A percentile compares a stretch with the other conserved stretches of the same genome.
Evolutionary conservation across 2,329 filamentous ascomycete genomes (phyloP).

Genomic region (Fusarium transvaalense): DNA sequence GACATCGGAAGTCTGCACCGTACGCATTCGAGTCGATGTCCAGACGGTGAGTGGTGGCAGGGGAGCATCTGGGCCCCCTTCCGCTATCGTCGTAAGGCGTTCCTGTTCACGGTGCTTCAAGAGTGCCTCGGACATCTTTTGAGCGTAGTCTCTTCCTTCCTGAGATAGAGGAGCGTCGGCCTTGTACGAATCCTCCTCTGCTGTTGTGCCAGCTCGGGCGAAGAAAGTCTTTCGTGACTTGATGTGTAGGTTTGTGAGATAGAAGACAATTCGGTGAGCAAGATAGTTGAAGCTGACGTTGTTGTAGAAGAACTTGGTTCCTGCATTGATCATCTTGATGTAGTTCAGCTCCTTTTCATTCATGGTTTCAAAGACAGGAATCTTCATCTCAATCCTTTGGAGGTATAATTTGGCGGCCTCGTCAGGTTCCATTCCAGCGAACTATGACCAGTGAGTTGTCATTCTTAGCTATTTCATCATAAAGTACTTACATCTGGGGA

Average conservation of each 20-base stretch:
- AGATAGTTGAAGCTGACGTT: slow-evolving; percentile 97
- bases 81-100: slow-evolving; percentile 74
- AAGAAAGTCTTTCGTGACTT: slow-evolving; percentile 96
- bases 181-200: slow-evolving; percentile 93
- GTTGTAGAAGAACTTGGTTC: slow-evolving; percentile 92
- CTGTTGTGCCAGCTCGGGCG: slow-evolving; percentile 84
- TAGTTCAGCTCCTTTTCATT: slow-evolving; percentile 93
- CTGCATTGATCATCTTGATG: slow-evolving; percentile 99
- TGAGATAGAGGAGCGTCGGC: slow-evolving; percentile 86
- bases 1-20: slow-evolving; percentile 88
- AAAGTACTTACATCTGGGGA: slow-evolving; percentile 82
- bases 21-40: slow-evolving; percentile 92
- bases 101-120: slow-evolving; percentile 87
- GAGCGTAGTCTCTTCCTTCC: slow-evolving; percentile 83
- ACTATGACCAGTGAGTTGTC: slow-evolving; percentile 62
- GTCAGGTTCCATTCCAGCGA: slow-evolving; percentile 89
- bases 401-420: slow-evolving; percentile 95
- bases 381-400: slow-evolving; percentile 88
- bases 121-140: slow-evolving; percentile 87
- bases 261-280: slow-evolving; percentile 97
- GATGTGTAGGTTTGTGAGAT: slow-evolving; percentile 96
- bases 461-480: background rate
- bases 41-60: slow-evolving; percentile 88
- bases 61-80: slow-evolving; percentile 75
- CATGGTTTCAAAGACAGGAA: slow-evolving; percentile 98